Base-by-base conservation (phyloP, 306 rosid species). In the Castanea sativa region DNA sequence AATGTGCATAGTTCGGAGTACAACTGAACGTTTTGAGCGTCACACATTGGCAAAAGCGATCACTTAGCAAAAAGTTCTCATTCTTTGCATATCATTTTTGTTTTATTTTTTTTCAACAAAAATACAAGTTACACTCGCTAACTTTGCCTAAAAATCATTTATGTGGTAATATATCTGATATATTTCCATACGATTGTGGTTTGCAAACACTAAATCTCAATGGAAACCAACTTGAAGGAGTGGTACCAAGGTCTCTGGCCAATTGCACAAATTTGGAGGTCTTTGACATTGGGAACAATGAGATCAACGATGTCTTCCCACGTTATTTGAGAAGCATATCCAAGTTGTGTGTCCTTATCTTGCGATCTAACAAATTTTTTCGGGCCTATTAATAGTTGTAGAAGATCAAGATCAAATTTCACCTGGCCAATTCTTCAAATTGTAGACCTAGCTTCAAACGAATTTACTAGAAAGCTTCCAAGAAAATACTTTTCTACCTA, bases 321-420 rank as follows among this genome's bases (percentile, higher is more conserved):
- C 69, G 69, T 71, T 21, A 49, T 25, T 23, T 23, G 23, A 23
- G 23, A 23, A 23, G 12, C 0, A 21, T 85, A 63, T 21, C 88
- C 23, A 65, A 74, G 5, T 81, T 89, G 13, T 86, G 88, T 0
- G 90, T 88, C n/a, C 61, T 91, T 27, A 76, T 87, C 35, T 80
- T 91, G 78, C 82, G 73, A 4, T 5, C 84, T 10, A 90, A 88
- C 80, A 55, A 55, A 12, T 87, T 88, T 4, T 4, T 2, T 74
- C n/a, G 83, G 87, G 9, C 0, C 12, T n/a, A 20, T 45, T 45
- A 12, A 38, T 6, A 6, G 52, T 45, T 45, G 52, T 12, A 45
- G 14, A 45, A 12, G 51, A 43, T 35, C 43, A 35, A 6, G 9
- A 6, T 11, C 52, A 45, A 45, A 45, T 11, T 9, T 12, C 52